These are phyloP conservation scores for Carex pumila DNA, from an alignment of 176 grass and related monocot species.

Conservation along the genomic window DNA sequence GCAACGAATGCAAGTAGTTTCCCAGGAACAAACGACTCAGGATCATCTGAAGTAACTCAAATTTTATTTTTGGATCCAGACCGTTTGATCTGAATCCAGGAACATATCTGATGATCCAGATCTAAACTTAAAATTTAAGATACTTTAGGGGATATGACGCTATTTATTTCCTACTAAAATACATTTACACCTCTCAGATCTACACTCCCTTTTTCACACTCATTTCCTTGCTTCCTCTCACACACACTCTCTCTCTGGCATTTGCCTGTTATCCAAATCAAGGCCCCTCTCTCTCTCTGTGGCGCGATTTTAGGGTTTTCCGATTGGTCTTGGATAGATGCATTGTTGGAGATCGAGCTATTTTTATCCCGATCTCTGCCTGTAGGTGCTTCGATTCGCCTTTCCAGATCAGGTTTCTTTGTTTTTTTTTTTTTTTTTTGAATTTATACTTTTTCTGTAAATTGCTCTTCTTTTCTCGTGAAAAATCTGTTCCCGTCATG, in stretches of 20 bases:
- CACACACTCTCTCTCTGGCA: background rate
- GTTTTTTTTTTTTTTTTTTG: background rate
- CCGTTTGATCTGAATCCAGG: no score
- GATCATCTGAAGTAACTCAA: no score
- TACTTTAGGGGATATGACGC: no score
- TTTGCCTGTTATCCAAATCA: conserved; percentile 27
- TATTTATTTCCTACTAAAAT: background rate
- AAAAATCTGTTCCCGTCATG: background rate
- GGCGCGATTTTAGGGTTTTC: conserved; percentile 25
- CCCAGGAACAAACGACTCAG: background rate
- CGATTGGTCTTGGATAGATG: conserved; percentile 25
- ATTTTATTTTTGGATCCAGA: no score
- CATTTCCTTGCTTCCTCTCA: background rate
- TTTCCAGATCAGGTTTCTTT: background rate
- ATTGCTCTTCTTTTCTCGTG: background rate
- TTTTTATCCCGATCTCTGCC: conserved; percentile 2
- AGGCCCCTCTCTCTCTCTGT: conserved; percentile 38
- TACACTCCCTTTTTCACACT: conserved; percentile 22
- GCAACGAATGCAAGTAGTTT: background rate
- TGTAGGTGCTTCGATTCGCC: conserved; percentile 13
- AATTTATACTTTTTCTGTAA: background rate
- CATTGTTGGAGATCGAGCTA: conserved; percentile 17
- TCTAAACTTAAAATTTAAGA: no score
- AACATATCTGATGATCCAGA: no score
- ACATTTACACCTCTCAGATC: conserved; percentile 13